Conservation (phyloP, 2,329 filamentous ascomycete genomes). For the Whalleya microplaca region DNA sequence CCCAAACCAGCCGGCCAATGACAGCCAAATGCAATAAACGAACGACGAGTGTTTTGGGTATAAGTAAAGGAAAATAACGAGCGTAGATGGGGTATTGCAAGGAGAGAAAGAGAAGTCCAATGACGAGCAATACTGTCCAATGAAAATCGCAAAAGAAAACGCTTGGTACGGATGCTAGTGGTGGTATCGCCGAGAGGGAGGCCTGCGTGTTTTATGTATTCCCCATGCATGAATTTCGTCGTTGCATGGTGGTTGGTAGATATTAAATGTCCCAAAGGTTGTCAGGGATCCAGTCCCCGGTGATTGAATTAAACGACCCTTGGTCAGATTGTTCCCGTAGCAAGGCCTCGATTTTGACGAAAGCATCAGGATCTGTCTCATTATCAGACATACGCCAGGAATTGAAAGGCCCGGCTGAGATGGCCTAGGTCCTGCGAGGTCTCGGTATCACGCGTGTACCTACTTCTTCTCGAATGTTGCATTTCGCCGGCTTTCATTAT, state of each 20-base stretch:
- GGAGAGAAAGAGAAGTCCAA: neutral
- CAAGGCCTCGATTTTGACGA: neutral
- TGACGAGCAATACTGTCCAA: neutral
- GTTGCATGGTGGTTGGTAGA: neutral
- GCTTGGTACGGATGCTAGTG: neutral
- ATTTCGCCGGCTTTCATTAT: neutral
- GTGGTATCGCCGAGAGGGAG: neutral
- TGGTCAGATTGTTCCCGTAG: neutral
- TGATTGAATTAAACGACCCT: neutral
- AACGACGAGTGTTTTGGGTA: conserved; percentile 20
- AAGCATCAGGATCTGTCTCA: neutral
- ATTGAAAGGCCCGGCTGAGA: neutral
- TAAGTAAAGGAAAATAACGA: conserved; percentile 17
- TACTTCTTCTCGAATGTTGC: conserved; percentile 12
- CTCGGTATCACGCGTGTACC: conserved; percentile 19
- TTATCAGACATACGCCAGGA: neutral
- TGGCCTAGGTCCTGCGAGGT: neutral
- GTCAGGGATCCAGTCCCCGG: neutral
- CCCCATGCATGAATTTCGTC: neutral
- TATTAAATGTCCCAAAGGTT: neutral
- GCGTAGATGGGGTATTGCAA: conserved; percentile 4
- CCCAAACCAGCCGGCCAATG: no score
- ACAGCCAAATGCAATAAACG: conserved; percentile 17
- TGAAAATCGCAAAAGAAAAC: neutral
- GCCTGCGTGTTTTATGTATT: neutral